phyloP scores from a whole-genome alignment of 2,329 filamentous ascomycete genomes.

The Colletotrichum coccodes region DNA sequence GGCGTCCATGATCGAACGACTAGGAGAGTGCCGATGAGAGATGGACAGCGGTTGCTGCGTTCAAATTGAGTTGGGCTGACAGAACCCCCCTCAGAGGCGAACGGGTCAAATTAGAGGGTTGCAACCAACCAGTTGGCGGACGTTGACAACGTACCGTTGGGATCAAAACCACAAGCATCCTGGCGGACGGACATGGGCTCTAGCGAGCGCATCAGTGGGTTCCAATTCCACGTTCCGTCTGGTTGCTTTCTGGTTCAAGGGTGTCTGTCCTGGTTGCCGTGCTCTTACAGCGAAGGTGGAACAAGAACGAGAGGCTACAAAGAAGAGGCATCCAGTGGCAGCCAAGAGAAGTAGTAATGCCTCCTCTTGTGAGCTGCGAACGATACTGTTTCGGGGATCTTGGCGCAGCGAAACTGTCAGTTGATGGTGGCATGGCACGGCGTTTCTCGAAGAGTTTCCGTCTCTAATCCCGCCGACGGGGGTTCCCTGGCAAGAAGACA shows the following conservation, averaged over 20 bases:
- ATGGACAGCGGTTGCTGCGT: not conserved
- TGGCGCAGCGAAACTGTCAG: constrained; percentile 3
- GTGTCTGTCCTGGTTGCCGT: not conserved
- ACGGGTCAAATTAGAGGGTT: constrained; percentile 5
- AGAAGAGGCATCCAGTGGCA: not conserved
- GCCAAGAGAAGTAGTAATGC: not conserved
- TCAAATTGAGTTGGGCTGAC: not conserved
- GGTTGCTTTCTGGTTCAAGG: not conserved
- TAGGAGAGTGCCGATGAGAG: not conserved
- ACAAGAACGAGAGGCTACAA: not conserved
- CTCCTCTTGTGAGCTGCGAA: not conserved
- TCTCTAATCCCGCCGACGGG: not conserved
- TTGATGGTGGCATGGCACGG: constrained; percentile 10
- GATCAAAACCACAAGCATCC: not conserved
- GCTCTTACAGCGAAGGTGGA: not conserved
- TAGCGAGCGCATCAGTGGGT: constrained; percentile 26
- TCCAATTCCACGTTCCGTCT: not conserved
- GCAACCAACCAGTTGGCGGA: constrained; percentile 5
- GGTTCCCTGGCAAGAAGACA: constrained; percentile 3
- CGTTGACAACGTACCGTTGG: constrained; percentile 5
- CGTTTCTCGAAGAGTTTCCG: not conserved
- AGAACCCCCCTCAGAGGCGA: not conserved
- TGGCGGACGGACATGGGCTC: not conserved
- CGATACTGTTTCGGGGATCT: not conserved
- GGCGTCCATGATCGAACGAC: constrained; percentile 7